Base-by-base conservation (phyloP, 805 yeast species). In the Yarrowia hollandica region DNA sequence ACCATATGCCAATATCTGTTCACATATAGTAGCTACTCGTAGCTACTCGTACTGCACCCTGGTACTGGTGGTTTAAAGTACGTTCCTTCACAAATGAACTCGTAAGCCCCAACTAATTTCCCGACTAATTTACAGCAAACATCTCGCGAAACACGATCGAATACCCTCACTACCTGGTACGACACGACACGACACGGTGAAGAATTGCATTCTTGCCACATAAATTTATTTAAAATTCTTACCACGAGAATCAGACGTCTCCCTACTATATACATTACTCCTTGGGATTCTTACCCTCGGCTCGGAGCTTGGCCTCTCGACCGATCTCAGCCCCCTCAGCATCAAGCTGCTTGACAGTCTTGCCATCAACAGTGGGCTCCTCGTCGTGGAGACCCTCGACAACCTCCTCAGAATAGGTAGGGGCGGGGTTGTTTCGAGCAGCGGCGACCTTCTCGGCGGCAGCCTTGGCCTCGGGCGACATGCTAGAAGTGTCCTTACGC, bases 281-380 rank as follows among this genome's bases (percentile, higher is more conserved):
- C 55, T 31, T 48, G 28, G 38, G 39, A 12, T 31, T 19, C 55
- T 48, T 48, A 10, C 52, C 52, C 52, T 44, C 52, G 10, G 18
- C 18, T 18, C 52, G 52, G 26, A 44, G 52, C 52, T 44, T 28
- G 52, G 52, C 52, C 26, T 44, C 19, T 4, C 6, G 8, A 9
- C 25, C 52, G n/a, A 44, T 44, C 52, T 44, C n/a, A 5, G 34
- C 52, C 52, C 28, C 52, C 35, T 44, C 52, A 6, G 52, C 52
- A 10, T 44, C 52, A 11, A 44, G 52, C 52, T 44, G 52, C 52
- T 44, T 11, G 9, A 44, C 52, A 10, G 52, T 44, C 52, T 44
- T 44, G 14, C 52, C 52, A n/a, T 44, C 52, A 10, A 44, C 52
- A 28, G 52, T 44, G 52, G 52, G 52, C 52, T 44, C 35, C 52